These are phyloP conservation scores for Yueomyces sp. DNA, from an alignment of 805 yeast genomes.

Conservation along the genomic window DNA sequence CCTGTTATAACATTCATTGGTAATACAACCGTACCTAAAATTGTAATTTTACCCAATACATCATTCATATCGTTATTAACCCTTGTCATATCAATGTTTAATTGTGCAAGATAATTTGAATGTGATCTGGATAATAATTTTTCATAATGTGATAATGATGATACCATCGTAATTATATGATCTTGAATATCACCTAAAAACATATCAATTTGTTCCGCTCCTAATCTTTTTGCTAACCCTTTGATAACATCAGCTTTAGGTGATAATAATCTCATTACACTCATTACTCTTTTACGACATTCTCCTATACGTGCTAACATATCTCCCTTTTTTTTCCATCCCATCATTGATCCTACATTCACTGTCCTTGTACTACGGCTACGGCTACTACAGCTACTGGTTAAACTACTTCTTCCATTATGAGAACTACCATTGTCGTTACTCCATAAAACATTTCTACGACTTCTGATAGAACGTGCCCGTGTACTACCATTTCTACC, in stretches of 20 bases:
- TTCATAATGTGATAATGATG: slow-evolving; percentile 86
- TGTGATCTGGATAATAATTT: slow-evolving; percentile 90
- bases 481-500: not conserved
- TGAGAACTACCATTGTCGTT: not conserved
- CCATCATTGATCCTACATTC: slow-evolving; percentile 28
- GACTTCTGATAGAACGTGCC: not conserved
- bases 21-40: slow-evolving; percentile 85
- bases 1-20: slow-evolving; percentile 96
- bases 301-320: slow-evolving; percentile 93
- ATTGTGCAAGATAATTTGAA: slow-evolving; percentile 90
- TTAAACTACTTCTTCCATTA: slow-evolving; percentile 8
- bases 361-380: slow-evolving; percentile 2
- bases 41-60: slow-evolving; percentile 84
- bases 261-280: slow-evolving; percentile 68
- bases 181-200: slow-evolving; percentile 96
- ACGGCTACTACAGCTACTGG: slow-evolving; percentile 9
- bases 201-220: slow-evolving; percentile 84
- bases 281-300: slow-evolving; percentile 89
- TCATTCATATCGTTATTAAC: slow-evolving; percentile 96
- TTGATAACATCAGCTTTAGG: slow-evolving; percentile 96
- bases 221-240: slow-evolving; percentile 85
- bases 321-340: slow-evolving; percentile 89
- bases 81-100: slow-evolving; percentile 94
- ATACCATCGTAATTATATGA: slow-evolving; percentile 95
- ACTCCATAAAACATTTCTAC: not conserved